Conservation (phyloP, 192 early-diverging fungal genomes). For the Phlyctochytrium planicorne region DNA sequence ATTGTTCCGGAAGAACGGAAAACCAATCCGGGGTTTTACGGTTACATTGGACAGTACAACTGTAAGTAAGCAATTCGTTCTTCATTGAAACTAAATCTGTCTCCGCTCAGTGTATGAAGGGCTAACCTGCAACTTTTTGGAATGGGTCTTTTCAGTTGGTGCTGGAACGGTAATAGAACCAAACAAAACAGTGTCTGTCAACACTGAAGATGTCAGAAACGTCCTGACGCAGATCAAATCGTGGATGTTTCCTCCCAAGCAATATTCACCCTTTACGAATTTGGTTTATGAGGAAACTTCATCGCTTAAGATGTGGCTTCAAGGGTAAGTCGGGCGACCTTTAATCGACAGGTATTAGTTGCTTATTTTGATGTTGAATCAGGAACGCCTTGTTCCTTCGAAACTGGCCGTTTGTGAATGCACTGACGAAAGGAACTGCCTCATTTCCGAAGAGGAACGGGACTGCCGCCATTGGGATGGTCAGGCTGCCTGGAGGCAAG, state of each 20-base stretch:
- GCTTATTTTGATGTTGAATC: too few relatives aligned
- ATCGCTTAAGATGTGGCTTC: neutral
- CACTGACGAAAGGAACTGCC: neutral
- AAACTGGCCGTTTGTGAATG: conserved; percentile 8
- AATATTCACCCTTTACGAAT: neutral
- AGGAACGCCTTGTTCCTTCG: conserved; percentile 21
- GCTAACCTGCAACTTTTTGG: conserved; percentile 35
- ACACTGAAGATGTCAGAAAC: neutral
- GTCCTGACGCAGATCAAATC: neutral
- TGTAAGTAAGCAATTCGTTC: neutral
- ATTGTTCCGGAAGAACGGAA: conserved; percentile 6
- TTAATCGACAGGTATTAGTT: too few relatives aligned
- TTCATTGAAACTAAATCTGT: neutral
- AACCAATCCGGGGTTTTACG: conserved; percentile 7
- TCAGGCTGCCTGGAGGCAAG: neutral
- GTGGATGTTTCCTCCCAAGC: neutral
- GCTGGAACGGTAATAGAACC: conserved; percentile 15
- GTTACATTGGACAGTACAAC: conserved; percentile 29
- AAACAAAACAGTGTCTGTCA: conserved; percentile 8
- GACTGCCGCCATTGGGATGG: neutral
- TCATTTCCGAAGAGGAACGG: neutral
- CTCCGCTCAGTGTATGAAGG: conserved; percentile 22
- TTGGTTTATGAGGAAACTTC: neutral
- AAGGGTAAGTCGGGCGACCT: neutral
- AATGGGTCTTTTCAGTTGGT: conserved; percentile 14